Evolutionary conservation across 169 alveolate genomes (phyloP).

Genomic region (Plasmodium coatneyi): DNA sequence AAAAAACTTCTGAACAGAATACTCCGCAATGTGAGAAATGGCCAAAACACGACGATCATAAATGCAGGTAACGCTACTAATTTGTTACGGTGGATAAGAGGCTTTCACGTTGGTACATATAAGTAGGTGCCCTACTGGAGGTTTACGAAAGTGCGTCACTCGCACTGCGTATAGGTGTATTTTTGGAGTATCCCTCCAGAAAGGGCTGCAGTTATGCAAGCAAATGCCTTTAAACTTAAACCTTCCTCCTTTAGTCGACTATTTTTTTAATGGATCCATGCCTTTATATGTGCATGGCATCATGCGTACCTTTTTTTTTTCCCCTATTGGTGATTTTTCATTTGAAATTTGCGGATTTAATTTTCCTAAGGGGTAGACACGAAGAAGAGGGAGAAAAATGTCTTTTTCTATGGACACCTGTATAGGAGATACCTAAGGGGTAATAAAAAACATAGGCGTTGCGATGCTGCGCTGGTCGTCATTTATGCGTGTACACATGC

Average conservation of each 20-base stretch:
- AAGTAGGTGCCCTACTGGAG: neutral
- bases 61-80: conserved; percentile 28
- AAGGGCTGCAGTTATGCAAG: neutral
- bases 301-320: neutral
- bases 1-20: conserved; percentile 4
- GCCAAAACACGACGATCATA: conserved; percentile 27
- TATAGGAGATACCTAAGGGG: conserved; percentile 33
- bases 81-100: neutral
- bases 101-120: neutral
- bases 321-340: neutral
- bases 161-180: neutral
- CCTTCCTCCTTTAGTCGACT: neutral
- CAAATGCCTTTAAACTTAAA: neutral
- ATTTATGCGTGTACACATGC: neutral
- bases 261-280: neutral
- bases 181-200: neutral
- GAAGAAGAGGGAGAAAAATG: conserved; percentile 41
- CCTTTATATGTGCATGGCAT: neutral
- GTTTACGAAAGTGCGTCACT: neutral
- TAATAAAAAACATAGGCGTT: neutral
- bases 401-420: conserved; percentile 39
- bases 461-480: neutral
- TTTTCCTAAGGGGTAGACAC: conserved; percentile 59
- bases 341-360: neutral
- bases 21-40: conserved; percentile 1